phyloP scores from a whole-genome alignment of 257 asterid species.

The Solanum rostratum region DNA sequence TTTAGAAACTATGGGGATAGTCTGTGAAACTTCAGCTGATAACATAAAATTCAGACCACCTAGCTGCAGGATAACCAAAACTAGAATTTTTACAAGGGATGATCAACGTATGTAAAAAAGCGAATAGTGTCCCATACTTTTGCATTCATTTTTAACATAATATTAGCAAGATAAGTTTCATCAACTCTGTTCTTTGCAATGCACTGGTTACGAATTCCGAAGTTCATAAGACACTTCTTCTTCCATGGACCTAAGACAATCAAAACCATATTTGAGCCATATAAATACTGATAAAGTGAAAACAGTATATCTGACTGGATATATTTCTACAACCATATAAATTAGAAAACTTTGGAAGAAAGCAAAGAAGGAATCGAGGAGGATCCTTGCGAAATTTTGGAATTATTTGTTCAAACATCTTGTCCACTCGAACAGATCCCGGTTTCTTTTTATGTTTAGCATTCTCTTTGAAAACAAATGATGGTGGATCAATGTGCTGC shows the following conservation, averaged over 20 bases:
- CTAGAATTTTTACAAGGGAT: not conserved
- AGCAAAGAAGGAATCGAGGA: slow-evolving; percentile 33
- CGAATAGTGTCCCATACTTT: slow-evolving; percentile 9
- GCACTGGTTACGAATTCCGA: slow-evolving; percentile 40
- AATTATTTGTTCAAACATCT: slow-evolving; percentile 25
- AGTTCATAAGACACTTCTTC: slow-evolving; percentile 25
- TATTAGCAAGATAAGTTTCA: slow-evolving; percentile 22
- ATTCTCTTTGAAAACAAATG: slow-evolving; percentile 30
- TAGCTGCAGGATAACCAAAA: slow-evolving; percentile 11
- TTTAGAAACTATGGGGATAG: slow-evolving; percentile 24
- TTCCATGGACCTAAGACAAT: slow-evolving; percentile 35
- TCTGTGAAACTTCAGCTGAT: slow-evolving; percentile 16
- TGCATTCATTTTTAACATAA: slow-evolving; percentile 32
- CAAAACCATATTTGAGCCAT: not conserved
- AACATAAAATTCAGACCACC: slow-evolving; percentile 35
- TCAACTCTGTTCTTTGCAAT: slow-evolving; percentile 20
- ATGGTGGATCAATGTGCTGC: slow-evolving; percentile 28
- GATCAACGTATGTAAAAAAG: not conserved
- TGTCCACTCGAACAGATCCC: slow-evolving; percentile 29
- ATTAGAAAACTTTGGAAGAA: slow-evolving; percentile 23
- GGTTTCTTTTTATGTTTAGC: slow-evolving; percentile 19
- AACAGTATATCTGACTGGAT: not conserved
- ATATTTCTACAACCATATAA: slow-evolving; percentile 24
- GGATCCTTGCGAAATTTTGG: slow-evolving; percentile 21
- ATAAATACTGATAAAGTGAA: not conserved